These are phyloP conservation scores for Solanum chacoense DNA, from an alignment of 305 asterid genomes.

Conservation along the genomic window DNA sequence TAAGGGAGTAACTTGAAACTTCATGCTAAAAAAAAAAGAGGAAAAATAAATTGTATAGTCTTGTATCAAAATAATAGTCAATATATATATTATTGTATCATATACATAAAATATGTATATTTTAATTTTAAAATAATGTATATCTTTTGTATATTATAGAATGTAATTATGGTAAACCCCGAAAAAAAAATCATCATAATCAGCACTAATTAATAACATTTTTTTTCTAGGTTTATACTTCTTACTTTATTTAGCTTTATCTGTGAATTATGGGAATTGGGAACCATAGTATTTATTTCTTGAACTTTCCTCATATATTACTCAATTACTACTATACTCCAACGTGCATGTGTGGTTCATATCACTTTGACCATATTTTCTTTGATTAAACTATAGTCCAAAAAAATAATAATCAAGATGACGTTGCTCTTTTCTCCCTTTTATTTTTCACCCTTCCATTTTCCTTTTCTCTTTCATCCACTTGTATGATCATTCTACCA, in stretches of 20 bases:
- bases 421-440: not conserved
- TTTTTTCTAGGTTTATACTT: not conserved
- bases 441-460: not conserved
- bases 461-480: not conserved
- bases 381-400: constrained; percentile 1
- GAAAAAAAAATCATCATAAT: not conserved
- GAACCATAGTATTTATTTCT: not conserved
- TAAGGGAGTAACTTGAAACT: not conserved
- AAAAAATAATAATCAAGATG: not conserved
- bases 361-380: constrained; percentile 7
- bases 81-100: no score
- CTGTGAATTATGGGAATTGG: not conserved
- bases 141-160: not conserved
- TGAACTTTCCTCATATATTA: not conserved
- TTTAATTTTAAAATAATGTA: no score
- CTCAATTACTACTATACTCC: not conserved
- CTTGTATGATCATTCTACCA: not conserved
- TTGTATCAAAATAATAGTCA: no score
- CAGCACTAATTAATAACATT: not conserved
- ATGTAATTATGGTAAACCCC: not conserved
- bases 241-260: not conserved
- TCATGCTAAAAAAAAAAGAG: not conserved
- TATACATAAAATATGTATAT: no score
- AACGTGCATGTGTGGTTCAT: constrained; percentile 48
- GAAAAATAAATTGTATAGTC: no score